Evolutionary conservation across 352 stramenopile species (phyloP).

Genomic region (Phytophthora litchii): DNA sequence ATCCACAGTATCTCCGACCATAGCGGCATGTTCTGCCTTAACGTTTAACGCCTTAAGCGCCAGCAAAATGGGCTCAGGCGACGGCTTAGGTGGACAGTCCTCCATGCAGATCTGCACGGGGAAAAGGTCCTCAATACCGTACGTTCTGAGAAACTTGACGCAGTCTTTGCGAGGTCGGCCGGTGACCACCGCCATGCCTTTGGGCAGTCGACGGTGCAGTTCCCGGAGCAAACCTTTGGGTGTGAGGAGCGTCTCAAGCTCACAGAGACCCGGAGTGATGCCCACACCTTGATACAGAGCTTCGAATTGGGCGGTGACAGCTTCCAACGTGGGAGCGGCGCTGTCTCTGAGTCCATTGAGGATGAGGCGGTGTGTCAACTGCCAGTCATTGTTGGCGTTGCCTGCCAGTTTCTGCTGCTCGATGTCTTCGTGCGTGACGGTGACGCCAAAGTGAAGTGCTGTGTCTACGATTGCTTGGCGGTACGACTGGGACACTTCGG

Average conservation of each 20-base stretch:
- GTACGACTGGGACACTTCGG: slow-evolving; percentile 96
- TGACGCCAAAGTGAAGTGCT: slow-evolving; percentile 84
- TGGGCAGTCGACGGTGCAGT: slow-evolving; percentile 75
- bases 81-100: slow-evolving; percentile 94
- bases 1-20: slow-evolving; percentile 97
- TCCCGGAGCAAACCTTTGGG: slow-evolving; percentile 84
- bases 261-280: slow-evolving; percentile 76
- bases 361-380: slow-evolving; percentile 93
- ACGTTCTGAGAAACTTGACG: slow-evolving; percentile 91
- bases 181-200: slow-evolving; percentile 93
- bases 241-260: slow-evolving; percentile 93
- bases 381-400: slow-evolving; percentile 98
- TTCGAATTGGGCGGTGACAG: slow-evolving; percentile 95
- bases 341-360: slow-evolving; percentile 25
- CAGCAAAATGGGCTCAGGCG: slow-evolving; percentile 88
- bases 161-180: slow-evolving; percentile 94
- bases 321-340: slow-evolving; percentile 72
- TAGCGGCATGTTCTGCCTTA: slow-evolving; percentile 72
- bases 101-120: slow-evolving; percentile 95
- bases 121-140: slow-evolving; percentile 90
- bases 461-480: slow-evolving; percentile 91
- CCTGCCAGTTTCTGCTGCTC: slow-evolving; percentile 91
- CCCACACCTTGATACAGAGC: slow-evolving; percentile 93
- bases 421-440: slow-evolving; percentile 90
- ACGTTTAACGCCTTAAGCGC: slow-evolving; percentile 89